Evolutionary conservation across 2,329 filamentous ascomycete species (phyloP).

Genomic region (Exophiala xenobiotica): DNA sequence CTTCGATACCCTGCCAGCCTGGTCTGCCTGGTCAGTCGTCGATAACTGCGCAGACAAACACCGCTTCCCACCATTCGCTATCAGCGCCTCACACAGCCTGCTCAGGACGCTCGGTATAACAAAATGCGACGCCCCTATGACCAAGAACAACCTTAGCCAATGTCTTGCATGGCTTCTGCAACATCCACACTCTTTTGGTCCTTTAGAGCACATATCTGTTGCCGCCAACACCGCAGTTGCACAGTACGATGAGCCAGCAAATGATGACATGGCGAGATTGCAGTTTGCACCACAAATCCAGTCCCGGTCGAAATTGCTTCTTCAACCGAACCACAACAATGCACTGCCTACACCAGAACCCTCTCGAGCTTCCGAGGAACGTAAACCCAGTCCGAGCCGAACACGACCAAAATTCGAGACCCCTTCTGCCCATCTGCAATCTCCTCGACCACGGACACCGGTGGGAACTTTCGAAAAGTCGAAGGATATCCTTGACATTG

Average conservation of each 20-base stretch:
- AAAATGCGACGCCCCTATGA: conserved; percentile 42
- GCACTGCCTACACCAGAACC: conserved; percentile 26
- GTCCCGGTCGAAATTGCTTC: conserved; percentile 42
- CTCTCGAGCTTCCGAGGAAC: conserved; percentile 17
- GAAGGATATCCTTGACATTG: conserved; percentile 37
- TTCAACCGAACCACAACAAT: conserved; percentile 11
- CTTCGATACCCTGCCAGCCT: no score
- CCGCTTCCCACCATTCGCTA: background rate
- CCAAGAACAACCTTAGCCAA: conserved; percentile 47
- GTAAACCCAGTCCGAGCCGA: conserved; percentile 6
- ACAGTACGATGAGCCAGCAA: conserved; percentile 17
- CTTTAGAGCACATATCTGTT: conserved; percentile 24
- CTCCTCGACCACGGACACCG: conserved; percentile 14
- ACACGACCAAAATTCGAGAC: conserved; percentile 16
- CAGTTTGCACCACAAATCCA: conserved; percentile 42
- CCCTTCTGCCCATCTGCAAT: conserved; percentile 25
- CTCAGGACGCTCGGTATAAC: conserved; percentile 2
- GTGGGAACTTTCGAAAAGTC: conserved; percentile 20
- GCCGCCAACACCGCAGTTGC: conserved; percentile 6
- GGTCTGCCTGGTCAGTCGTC: background rate
- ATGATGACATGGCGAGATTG: conserved; percentile 45
- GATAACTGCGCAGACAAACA: background rate
- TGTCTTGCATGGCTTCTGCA: conserved; percentile 50
- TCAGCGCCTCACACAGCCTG: background rate
- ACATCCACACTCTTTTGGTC: conserved; percentile 36